Base-by-base conservation (phyloP, 1,139 yeast species). In the Saccharomyces hybrid region DNA sequence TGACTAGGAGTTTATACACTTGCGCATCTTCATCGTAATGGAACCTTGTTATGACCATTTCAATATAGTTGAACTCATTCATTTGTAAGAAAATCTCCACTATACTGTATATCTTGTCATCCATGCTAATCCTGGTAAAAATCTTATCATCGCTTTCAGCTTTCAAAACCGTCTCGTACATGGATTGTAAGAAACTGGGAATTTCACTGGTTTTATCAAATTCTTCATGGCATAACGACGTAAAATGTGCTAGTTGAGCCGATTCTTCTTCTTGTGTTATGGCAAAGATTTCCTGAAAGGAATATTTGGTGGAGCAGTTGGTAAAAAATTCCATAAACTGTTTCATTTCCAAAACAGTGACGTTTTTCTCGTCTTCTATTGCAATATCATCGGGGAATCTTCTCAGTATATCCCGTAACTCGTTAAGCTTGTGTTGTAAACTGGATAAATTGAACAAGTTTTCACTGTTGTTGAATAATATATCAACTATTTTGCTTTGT, bases 241-340 rank as follows among this genome's bases (percentile, higher is more conserved):
- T 55, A 48, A 64, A 66, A 52, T 59, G 63, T 4, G 64, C 59
- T 12, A 55, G 50, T 54, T 67, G 71, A n/a, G 58, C 59, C 9
- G 57, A 42, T 42, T 58, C 60, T 26, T 59, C 60, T 48, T 61
- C 64, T 47, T 61, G 53, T 0, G 63, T 48, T 4, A 67, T 60
- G 12, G 55, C 50, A 51, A 59, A 57, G 5, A 67, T 42, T 26
- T 61, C 64, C 47, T 57, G 57, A 3, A 65, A 51, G 28, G 57
- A 59, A 29, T 57, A 60, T n/a, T 53, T 58, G 3, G 51, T 52
- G 19, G 57, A 50, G 48, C 56, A 42, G 2, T 52, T 48, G 12
- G 60, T 55, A 53, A 66, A 62, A 32, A 49, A 55, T 32, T 54
- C 49, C 14, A 59, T 26, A 48, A 60, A 66, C n/a, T 44, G 28